Evolutionary conservation across 345 rosid genomes (phyloP).

Genomic region (Luvunga scandens): DNA sequence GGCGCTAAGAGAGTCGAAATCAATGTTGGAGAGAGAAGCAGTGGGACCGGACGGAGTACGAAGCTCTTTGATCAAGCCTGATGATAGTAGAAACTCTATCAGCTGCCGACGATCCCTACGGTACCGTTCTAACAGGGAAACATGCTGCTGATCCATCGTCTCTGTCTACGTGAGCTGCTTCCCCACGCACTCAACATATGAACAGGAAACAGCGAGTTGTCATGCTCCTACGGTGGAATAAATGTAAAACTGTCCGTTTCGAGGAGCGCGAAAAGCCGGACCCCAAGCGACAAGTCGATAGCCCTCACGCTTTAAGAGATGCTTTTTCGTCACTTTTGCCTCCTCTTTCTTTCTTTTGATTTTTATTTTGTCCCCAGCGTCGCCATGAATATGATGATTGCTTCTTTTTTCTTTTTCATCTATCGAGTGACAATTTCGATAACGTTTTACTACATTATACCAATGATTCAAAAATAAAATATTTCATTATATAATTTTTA

Average conservation of each 20-base stretch:
- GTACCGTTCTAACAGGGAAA: slow-evolving; percentile 54
- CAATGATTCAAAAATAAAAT: too few species aligned
- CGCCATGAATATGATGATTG: not conserved
- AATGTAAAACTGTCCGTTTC: not conserved
- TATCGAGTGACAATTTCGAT: too few species aligned
- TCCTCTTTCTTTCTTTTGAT: not conserved
- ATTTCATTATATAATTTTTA: too few species aligned
- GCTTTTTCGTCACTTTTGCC: not conserved
- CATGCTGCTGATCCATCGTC: slow-evolving; percentile 31
- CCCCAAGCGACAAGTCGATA: slow-evolving; percentile 8
- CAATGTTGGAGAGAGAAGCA: slow-evolving; percentile 43
- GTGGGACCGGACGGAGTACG: slow-evolving; percentile 51
- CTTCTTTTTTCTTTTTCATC: not conserved
- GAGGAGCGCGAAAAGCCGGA: slow-evolving; percentile 29
- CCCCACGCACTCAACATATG: not conserved
- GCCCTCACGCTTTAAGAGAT: not conserved
- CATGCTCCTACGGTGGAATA: not conserved
- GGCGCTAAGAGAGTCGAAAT: slow-evolving; percentile 71
- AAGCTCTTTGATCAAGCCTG: slow-evolving; percentile 54
- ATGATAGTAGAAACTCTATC: slow-evolving; percentile 62
- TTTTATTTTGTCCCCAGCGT: not conserved
- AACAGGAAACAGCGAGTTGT: not conserved
- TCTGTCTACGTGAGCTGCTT: not conserved
- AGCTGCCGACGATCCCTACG: slow-evolving; percentile 92
- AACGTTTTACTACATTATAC: too few species aligned